Percentiles rank a stretch among this genome's conserved stretches.
These are phyloP conservation scores for Oidium heveae DNA, from an alignment of 2,329 filamentous ascomycete genomes.

Conservation along the genomic window DNA sequence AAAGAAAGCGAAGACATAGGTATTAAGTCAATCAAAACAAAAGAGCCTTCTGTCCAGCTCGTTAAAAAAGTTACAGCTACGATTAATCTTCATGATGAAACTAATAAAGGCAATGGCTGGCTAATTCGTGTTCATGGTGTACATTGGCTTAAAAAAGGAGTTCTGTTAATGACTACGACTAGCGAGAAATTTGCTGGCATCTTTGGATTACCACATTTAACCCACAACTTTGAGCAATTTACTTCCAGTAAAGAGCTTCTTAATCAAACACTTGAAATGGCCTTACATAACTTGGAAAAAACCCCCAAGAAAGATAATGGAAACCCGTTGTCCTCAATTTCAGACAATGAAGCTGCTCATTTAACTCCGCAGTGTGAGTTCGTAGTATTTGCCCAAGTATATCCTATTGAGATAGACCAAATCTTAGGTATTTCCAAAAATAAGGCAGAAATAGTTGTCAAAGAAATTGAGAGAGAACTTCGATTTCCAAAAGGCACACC, in stretches of 20 bases:
- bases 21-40: background rate
- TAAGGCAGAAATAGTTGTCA: slow-evolving; percentile 16
- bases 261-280: slow-evolving; percentile 43
- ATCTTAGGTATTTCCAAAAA: slow-evolving; percentile 7
- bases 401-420: slow-evolving; percentile 14
- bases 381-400: slow-evolving; percentile 60
- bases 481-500: slow-evolving; percentile 34
- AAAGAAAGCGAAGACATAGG: slow-evolving; percentile 3
- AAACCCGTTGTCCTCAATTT: slow-evolving; percentile 54
- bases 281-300: slow-evolving; percentile 38
- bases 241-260: slow-evolving; percentile 36
- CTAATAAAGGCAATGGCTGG: slow-evolving; percentile 46
- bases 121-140: slow-evolving; percentile 61
- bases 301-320: slow-evolving; percentile 27
- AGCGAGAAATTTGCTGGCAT: slow-evolving; percentile 89
- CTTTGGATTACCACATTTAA: slow-evolving; percentile 66
- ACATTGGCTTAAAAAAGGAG: slow-evolving; percentile 63
- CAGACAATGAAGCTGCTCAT: slow-evolving; percentile 32
- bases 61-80: slow-evolving; percentile 45
- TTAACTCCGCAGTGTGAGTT: slow-evolving; percentile 66
- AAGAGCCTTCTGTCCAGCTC: slow-evolving; percentile 9
- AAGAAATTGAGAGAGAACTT: slow-evolving; percentile 35
- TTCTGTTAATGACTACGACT: slow-evolving; percentile 61
- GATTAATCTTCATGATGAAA: slow-evolving; percentile 46
- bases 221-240: slow-evolving; percentile 29